Base-by-base conservation (phyloP, 169 alveolate genomes). In the Plasmodium inui region DNA sequence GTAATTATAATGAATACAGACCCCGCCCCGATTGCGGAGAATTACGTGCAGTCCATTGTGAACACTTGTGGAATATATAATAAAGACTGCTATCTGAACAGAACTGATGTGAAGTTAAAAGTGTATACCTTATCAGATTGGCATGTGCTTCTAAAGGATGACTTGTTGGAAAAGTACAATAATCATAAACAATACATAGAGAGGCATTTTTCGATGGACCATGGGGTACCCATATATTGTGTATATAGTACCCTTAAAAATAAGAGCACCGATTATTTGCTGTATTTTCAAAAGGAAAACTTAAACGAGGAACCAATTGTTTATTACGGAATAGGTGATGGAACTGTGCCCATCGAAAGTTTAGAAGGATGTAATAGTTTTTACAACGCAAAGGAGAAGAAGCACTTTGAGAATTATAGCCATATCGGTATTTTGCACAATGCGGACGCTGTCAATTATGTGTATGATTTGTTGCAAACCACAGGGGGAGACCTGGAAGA, bases 211-310 rank as follows among this genome's bases (percentile, higher is more conserved):
- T 26, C 53, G 1, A 44, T 73, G 76, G 93, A 85, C 61, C 93
- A 85, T 74, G 93, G 93, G 34, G 26, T 85, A 19, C 93, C 93
- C 8, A 85, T 76, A 50, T 85, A 73, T 74, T 85, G 93, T 53
- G 30, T 85, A n/a, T 74, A 85, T 74, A 85, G 93, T 32, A 26
- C 93, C 2, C 50, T 22, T 14, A 74, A 30, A 22, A 74, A 85
- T 30, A 85, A 74, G 67, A 55, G n/a, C 12, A 85, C 93, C 0
- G 93, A 85, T 9, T 74, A 85, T 74, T 10, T 85, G 72, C 44
- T 85, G 32, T 85, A 50, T 22, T 85, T 28, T 76, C 81, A 85
- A 53, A 53, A 17, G 17, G 57, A 4, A 8, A 26, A 85, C 67
- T 32, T 76, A 30, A 73, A 46, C 26, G 50, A 72, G 8, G 93